Base-by-base conservation (phyloP, 371 early-diverging fungal species). In the Vairimorpha apis region DNA sequence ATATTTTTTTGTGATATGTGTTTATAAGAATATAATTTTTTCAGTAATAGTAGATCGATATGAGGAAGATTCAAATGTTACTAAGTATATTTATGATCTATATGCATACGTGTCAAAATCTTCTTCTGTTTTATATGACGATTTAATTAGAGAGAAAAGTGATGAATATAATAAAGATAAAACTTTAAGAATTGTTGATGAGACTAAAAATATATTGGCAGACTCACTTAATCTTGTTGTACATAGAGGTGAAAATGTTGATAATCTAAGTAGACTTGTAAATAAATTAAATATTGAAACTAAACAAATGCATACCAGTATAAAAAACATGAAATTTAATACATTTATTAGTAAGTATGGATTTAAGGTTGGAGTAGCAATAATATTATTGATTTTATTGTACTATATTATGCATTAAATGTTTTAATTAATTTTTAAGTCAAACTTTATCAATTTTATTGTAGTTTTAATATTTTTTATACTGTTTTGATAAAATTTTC, bases 151-250 rank as follows among this genome's bases (percentile, higher is more conserved):
- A 45, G 3, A 29, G 1, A 60, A 65, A 10, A 59, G 72, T 35
- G 62, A 79, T 45, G 38, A 41, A 44, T 73, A 64, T 44, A 79
- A 79, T 65, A 75, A 65, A 35, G 62, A 79, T n/a, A 45, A 68
- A 41, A 64, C 60, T 44, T 29, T 56, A 25, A 23, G 51, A 38
- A 72, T 33, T 29, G 51, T 79, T 38, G 72, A 79, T 16, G 58
- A 70, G 30, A 67, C 76, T 5, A 67, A 79, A 43, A 41, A 51
- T 21, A 37, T 63, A 1, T 55, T 79, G 13, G 76, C 75, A 0
- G 72, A 79, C 23, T 77, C 79, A 55, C 60, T 79, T 1, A 75
- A 79, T 43, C 55, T 58, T 21, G 47, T 79, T 23, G 75, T 71
- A 30, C 53, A 79, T 27, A 25, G 79, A 25, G 67, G 72, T 35